Conservation (phyloP, 148 eudicot genomes). For the Agrostemma githago region DNA sequence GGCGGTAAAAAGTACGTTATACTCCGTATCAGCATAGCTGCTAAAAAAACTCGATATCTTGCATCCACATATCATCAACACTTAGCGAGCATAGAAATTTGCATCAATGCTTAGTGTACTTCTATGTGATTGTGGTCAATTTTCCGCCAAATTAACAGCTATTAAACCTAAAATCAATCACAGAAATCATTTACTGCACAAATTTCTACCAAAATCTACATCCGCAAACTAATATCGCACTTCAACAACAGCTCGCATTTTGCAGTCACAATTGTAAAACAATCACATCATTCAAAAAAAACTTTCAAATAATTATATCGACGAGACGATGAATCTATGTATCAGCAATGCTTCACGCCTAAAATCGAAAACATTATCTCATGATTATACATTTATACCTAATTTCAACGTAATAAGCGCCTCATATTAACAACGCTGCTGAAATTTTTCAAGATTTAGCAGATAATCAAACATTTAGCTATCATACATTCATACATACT, state of each 20-base stretch:
- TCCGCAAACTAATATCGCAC: neutral
- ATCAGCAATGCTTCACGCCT: neutral
- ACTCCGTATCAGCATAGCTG: no score
- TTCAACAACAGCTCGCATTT: neutral
- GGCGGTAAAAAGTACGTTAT: no score
- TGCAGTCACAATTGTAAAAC: neutral
- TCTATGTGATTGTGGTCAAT: neutral
- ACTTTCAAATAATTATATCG: neutral
- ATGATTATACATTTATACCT: constrained; percentile 1
- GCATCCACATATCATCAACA: no score
- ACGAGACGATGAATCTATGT: neutral
- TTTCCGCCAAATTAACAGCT: neutral
- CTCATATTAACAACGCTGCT: no score
- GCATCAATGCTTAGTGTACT: no score
- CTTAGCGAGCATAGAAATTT: no score
- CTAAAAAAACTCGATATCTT: no score
- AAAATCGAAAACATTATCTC: neutral
- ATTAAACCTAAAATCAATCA: neutral
- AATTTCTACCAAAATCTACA: neutral
- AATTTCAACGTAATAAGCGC: neutral
- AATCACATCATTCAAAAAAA: neutral
- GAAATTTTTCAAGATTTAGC: no score
- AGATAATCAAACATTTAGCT: no score
- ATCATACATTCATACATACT: no score
- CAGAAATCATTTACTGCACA: neutral